Base-by-base conservation (phyloP, 169 alveolate genomes). In the Fabrea salina region DNA sequence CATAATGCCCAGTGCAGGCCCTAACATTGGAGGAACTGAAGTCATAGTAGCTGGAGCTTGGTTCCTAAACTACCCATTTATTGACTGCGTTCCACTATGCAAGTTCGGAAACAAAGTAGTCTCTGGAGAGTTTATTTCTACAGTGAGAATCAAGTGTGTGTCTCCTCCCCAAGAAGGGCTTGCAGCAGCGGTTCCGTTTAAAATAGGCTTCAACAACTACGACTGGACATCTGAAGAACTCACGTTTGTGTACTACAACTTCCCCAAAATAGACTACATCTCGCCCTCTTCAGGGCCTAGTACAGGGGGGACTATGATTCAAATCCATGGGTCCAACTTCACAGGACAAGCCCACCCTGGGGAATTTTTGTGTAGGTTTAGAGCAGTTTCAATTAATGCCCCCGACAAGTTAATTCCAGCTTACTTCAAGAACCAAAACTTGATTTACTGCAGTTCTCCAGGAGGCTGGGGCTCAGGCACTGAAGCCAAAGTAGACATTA, bases 401-500 rank as follows among this genome's bases (percentile, higher is more conserved):
- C 86, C 83, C 7, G 81, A 67, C 41, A 88, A 86, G 77, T 75
- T 47, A 47, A 76, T 83, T 32, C 91, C 88, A 25, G 93, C 91
- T 5, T 41, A 44, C 33, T 87, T 71, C 44, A 39, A 67, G 30
- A 84, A 82, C 66, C 78, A 83, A 64, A 77, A 89, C 8, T 72
- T 89, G 49, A 86, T 91, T 54, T 82, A 82, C 71, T 91, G 96
- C 47, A 79, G 86, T 13, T 80, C 91, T 27, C 96, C 96, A 19
- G 87, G 91, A 11, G 96, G 96, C 3, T 91, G 93, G 92, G 88
- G 90, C 0, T 58, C 84, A 37, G 96, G 93, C 19, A 79, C 90
- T 22, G 86, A 84, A 44, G 91, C 89, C 6, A 84, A 79, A 50
- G 87, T 91, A 27, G 82, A 84, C 80, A 82, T 91, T 13, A 88